A percentile compares a stretch with the other conserved stretches of the same genome.
These are phyloP conservation scores for Hanseniaspora nectarophila DNA, from an alignment of 805 yeast species.

Conservation along the genomic window DNA sequence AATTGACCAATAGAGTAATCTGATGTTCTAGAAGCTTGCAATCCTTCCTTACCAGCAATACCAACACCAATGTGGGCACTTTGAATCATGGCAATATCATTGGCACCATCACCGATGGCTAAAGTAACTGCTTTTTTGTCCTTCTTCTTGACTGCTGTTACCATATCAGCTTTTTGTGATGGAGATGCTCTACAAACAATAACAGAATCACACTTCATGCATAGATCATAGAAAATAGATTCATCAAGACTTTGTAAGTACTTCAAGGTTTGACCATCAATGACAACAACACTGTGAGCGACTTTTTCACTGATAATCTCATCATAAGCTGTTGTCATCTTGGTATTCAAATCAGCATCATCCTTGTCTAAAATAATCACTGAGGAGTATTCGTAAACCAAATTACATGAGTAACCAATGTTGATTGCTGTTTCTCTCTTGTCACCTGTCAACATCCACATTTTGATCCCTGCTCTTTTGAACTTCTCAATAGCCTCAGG, in stretches of 20 bases:
- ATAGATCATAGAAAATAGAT: constrained; percentile 60
- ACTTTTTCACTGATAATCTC: constrained; percentile 62
- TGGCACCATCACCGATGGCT: constrained; percentile 98
- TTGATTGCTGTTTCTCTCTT: constrained; percentile 96
- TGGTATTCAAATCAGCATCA: constrained; percentile 46
- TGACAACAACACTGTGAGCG: constrained; percentile 89
- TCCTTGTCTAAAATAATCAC: constrained; percentile 56
- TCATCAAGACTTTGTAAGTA: constrained; percentile 63
- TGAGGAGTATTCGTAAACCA: constrained; percentile 86
- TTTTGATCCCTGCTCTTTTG: constrained; percentile 80
- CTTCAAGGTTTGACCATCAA: constrained; percentile 82
- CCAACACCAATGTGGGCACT: constrained; percentile 97
- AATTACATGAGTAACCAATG: constrained; percentile 86
- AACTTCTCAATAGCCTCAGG: constrained; percentile 87
- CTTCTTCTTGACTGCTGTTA: constrained; percentile 60
- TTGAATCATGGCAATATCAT: constrained; percentile 98
- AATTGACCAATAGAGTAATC: constrained; percentile 95
- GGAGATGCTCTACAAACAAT: constrained; percentile 96
- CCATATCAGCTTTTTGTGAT: constrained; percentile 88
- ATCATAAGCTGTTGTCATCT: constrained; percentile 61
- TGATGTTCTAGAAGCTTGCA: constrained; percentile 90
- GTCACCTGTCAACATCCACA: constrained; percentile 99
- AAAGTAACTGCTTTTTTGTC: constrained; percentile 64
- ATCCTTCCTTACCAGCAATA: constrained; percentile 91
- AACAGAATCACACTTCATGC: constrained; percentile 79